phyloP scores from a whole-genome alignment of 2,329 filamentous ascomycete genomes.

The Trichoderma afroharzianum region DNA sequence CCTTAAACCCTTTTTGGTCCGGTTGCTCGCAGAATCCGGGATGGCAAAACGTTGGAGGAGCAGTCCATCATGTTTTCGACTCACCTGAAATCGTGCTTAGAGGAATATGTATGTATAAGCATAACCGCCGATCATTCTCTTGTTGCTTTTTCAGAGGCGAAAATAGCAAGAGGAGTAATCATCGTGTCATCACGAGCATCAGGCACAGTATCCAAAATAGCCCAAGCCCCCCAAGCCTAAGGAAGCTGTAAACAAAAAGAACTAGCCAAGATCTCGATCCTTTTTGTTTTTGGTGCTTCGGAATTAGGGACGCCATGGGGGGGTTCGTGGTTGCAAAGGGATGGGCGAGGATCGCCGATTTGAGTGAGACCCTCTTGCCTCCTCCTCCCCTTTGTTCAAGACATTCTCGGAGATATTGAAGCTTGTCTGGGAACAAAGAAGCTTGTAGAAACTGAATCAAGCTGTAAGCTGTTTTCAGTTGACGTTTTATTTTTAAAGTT shows the following conservation, averaged over 20 bases:
- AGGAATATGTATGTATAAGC: background rate
- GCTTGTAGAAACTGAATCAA: background rate
- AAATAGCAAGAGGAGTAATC: background rate
- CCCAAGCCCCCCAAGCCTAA: background rate
- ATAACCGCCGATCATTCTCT: background rate
- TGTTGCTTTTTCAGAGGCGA: background rate
- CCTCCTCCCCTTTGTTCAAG: no score
- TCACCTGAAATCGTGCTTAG: background rate
- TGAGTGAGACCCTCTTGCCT: background rate
- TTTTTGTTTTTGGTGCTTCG: background rate
- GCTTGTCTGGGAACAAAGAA: background rate
- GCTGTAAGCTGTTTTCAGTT: background rate
- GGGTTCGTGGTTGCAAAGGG: background rate
- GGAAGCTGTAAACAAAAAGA: background rate
- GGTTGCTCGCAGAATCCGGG: background rate
- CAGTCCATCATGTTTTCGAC: background rate
- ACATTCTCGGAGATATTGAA: background rate
- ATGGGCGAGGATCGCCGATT: background rate
- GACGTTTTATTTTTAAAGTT: background rate
- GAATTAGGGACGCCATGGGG: constrained; percentile 1
- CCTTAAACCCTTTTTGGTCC: background rate
- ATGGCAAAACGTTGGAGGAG: background rate
- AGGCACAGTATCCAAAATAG: background rate
- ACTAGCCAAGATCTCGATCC: constrained; percentile 8
- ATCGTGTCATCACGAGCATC: constrained; percentile 7